phyloP scores from a whole-genome alignment of 2,329 filamentous ascomycete genomes.

The Ceratocystis cacaofunesta region DNA sequence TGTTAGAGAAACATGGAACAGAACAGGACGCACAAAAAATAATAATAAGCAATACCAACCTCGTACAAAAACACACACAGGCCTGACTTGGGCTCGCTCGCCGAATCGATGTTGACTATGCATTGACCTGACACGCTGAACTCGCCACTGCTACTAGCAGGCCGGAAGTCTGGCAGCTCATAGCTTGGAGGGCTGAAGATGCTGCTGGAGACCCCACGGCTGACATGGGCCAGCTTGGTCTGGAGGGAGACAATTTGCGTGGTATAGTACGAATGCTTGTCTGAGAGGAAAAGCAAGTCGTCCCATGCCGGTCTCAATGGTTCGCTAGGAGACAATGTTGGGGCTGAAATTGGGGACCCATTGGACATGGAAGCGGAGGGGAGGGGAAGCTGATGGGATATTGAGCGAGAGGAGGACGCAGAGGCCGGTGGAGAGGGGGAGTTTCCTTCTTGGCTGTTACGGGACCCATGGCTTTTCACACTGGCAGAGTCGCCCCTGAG shows the following conservation, averaged over 20 bases:
- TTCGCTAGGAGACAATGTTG: slow-evolving; percentile 19
- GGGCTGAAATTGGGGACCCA: background rate
- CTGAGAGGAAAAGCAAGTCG: slow-evolving; percentile 30
- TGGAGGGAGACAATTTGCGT: slow-evolving; percentile 33
- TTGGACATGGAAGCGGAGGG: slow-evolving; percentile 7
- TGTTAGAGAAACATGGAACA: background rate
- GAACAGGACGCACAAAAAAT: background rate
- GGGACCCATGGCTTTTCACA: slow-evolving; percentile 23
- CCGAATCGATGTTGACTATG: slow-evolving; percentile 23
- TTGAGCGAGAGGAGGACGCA: background rate
- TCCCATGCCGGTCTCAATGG: slow-evolving; percentile 38
- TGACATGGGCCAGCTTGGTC: slow-evolving; percentile 24
- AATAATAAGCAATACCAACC: slow-evolving; percentile 24
- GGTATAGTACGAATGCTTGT: slow-evolving; percentile 24
- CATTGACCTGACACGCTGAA: slow-evolving; percentile 32
- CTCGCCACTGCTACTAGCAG: slow-evolving; percentile 24
- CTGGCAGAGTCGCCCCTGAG: slow-evolving; percentile 18
- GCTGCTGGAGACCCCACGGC: background rate
- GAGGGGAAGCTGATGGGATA: slow-evolving; percentile 10
- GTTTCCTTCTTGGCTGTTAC: slow-evolving; percentile 17
- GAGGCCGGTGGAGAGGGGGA: slow-evolving; percentile 10
- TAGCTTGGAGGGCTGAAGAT: slow-evolving; percentile 24
- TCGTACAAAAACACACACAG: slow-evolving; percentile 40
- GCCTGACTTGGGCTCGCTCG: slow-evolving; percentile 23
- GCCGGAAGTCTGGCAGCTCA: slow-evolving; percentile 26